Percentiles rank a stretch among this genome's conserved stretches.
These are phyloP conservation scores for Corynespora cassiicola DNA, from an alignment of 2,329 filamentous ascomycete species.

Conservation along the genomic window DNA sequence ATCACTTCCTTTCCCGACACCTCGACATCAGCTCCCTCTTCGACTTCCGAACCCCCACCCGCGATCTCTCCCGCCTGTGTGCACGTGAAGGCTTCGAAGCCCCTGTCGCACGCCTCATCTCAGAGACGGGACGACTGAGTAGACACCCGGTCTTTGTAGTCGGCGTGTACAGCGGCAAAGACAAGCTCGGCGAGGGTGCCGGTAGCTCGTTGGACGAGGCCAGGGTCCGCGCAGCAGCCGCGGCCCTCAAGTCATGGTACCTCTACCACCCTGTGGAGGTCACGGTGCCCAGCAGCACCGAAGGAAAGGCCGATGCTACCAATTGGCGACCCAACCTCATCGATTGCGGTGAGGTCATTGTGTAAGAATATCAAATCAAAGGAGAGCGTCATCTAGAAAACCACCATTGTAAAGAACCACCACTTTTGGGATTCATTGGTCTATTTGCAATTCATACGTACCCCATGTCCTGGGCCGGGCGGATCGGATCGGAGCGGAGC, in stretches of 20 bases:
- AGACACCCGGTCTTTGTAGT: slow-evolving; percentile 91
- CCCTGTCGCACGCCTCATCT: slow-evolving; percentile 85
- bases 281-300: slow-evolving; percentile 59
- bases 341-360: slow-evolving; percentile 64
- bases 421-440: not conserved
- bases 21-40: slow-evolving; percentile 81
- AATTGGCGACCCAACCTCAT: slow-evolving; percentile 63
- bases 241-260: slow-evolving; percentile 93
- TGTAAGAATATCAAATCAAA: slow-evolving; percentile 36
- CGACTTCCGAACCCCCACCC: slow-evolving; percentile 81
- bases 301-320: slow-evolving; percentile 40
- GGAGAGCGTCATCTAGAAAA: slow-evolving; percentile 4
- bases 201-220: slow-evolving; percentile 80
- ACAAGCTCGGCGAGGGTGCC: slow-evolving; percentile 91
- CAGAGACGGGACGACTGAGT: slow-evolving; percentile 86
- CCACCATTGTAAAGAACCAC: slow-evolving; percentile 24
- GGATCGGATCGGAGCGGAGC: slow-evolving; percentile 6
- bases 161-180: slow-evolving; percentile 87
- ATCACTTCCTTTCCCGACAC: slow-evolving; percentile 82
- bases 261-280: slow-evolving; percentile 78
- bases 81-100: slow-evolving; percentile 86
- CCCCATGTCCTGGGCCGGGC: not conserved
- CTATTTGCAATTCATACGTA: too few species aligned
- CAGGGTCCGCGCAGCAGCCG: slow-evolving; percentile 79
- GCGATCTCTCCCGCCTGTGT: slow-evolving; percentile 84